Percentiles rank a stretch among this genome's conserved stretches.
These are phyloP conservation scores for Solanum rostratum DNA, from an alignment of 257 asterid genomes.

Conservation along the genomic window DNA sequence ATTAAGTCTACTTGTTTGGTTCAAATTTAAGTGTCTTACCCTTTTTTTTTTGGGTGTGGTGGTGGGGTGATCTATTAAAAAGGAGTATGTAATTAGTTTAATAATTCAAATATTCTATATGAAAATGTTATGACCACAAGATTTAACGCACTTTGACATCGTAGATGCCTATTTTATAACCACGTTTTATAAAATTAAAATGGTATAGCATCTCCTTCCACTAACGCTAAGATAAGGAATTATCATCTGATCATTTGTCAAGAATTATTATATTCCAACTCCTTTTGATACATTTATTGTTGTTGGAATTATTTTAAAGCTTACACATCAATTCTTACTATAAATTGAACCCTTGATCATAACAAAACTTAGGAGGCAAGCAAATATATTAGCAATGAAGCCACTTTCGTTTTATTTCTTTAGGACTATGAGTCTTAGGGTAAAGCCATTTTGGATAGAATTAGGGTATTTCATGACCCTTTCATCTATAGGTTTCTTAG, in stretches of 20 bases:
- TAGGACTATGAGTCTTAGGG: constrained; percentile 2
- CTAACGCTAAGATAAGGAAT: background rate
- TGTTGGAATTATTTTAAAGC: background rate
- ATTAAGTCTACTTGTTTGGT: too few species aligned
- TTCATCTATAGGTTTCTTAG: constrained; percentile 23
- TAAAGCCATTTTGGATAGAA: constrained; percentile 23
- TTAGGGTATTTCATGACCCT: constrained; percentile 18
- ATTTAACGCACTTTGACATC: background rate
- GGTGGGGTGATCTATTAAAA: too few species aligned
- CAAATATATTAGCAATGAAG: background rate
- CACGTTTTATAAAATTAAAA: background rate
- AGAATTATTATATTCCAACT: background rate
- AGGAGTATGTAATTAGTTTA: too few species aligned
- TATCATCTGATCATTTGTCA: background rate
- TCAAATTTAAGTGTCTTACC: too few species aligned
- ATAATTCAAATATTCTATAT: too few species aligned
- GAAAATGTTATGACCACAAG: too few species aligned
- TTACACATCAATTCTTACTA: background rate
- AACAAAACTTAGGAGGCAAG: background rate
- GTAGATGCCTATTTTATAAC: background rate
- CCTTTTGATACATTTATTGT: background rate
- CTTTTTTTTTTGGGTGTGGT: too few species aligned
- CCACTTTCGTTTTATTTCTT: background rate
- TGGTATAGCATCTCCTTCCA: background rate
- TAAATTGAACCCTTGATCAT: background rate